Conservation (phyloP, 257 asterid species). For the Capsicum pubescens region DNA sequence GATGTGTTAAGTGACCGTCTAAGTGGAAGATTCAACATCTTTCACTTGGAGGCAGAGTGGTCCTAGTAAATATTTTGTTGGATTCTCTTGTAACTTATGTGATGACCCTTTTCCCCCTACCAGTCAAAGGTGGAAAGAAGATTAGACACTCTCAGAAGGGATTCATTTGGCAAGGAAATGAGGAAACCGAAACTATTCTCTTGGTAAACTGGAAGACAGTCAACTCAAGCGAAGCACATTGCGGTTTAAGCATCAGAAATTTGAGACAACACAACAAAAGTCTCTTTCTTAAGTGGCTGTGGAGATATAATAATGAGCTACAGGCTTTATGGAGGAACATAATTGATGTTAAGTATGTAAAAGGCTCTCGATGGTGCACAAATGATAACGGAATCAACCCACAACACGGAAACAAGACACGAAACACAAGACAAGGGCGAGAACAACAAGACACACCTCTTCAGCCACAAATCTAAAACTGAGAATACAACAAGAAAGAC, state of each 20-base stretch:
- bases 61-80: neutral
- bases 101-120: neutral
- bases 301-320: neutral
- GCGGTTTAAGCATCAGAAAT: neutral
- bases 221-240: neutral
- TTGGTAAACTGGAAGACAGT: neutral
- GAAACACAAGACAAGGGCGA: too few relatives aligned
- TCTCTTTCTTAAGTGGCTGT: slow-evolving; percentile 1
- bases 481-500: too few relatives aligned
- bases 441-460: too few relatives aligned
- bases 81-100: neutral
- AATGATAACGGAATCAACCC: neutral
- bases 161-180: neutral
- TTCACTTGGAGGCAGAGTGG: neutral
- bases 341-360: neutral
- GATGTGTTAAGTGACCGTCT: neutral
- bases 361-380: neutral
- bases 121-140: neutral
- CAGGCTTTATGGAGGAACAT: neutral
- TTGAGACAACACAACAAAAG: neutral
- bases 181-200: neutral
- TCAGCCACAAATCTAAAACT: too few relatives aligned
- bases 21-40: neutral
- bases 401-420: too few relatives aligned
- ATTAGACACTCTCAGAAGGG: neutral